Evolutionary conservation across 352 stramenopile species (phyloP), one percentile per base, ranked within the genome.

Genomic region (Phytophthora agathidicida): DNA sequence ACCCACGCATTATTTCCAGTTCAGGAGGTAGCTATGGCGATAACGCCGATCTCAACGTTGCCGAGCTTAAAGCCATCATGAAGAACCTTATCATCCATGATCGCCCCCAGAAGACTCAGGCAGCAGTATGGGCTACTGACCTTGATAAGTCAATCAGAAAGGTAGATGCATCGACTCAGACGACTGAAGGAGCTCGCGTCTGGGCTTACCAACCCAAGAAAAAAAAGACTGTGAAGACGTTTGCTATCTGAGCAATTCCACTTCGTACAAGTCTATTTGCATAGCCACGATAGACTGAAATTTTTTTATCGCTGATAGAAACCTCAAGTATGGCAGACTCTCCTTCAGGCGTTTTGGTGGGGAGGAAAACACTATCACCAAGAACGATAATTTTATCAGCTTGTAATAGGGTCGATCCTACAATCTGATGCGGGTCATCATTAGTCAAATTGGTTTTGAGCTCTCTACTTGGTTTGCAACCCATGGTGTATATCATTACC

Each of bases 1-100:
- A 66, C 3, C 38, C 57, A 0, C 45, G 56, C n/a, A 65, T 59
- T 42, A 66, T 66, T 49, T 50, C 39, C 49, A 56, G 28, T 6
- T 65, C 56, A 41, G 26, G 7, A 27, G 56, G 56, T 49, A 65
- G 47, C 32, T 65, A 65, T 50, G 56, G 56, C 14, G 56, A 65
- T 27, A 65, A 65, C 56, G 41, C 46, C 16, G 56, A 65, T 59
- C 11, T 41, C 43, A 62, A 62, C 28, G 53, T 62, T 1, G 42
- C 42, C 9, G 43, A 62, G 16, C 35, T 54, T 10, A 62, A 54
- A 54, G 6, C 41, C 0, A 55, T 54, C 27, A 62, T 62, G 53
- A 51, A 51, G 16, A 65, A 59, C 36, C 50, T 36, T 17, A 60
- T 60, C 50, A 26, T 51, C 38, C 6, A 38, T 26, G n/a, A n/a